A percentile compares a stretch with the other conserved stretches of the same genome.
Conservation (phyloP, 2,329 filamentous ascomycete species). For the Samsoniella hepiali region DNA sequence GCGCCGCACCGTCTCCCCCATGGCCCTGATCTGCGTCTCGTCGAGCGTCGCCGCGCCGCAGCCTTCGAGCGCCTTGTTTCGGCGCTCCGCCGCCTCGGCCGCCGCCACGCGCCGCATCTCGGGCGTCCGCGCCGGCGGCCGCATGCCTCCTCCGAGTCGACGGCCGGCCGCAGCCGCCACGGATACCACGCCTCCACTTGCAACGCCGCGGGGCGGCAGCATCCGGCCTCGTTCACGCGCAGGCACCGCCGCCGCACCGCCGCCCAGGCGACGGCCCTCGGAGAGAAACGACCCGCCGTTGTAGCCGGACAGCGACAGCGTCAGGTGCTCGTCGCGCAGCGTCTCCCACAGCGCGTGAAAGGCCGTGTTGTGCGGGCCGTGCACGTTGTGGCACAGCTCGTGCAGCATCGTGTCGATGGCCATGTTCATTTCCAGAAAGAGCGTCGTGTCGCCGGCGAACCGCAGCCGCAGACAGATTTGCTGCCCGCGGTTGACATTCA, state of each 20-base stretch:
- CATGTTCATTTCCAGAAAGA: conserved; percentile 77
- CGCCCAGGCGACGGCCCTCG: conserved; percentile 70
- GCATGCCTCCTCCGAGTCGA: conserved; percentile 9
- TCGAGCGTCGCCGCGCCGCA: conserved; percentile 71
- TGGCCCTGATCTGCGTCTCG: conserved; percentile 62
- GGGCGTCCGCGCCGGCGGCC: neutral
- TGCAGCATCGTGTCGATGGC: conserved; percentile 91
- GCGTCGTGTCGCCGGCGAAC: conserved; percentile 66
- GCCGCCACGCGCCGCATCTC: conserved; percentile 12
- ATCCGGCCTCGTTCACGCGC: conserved; percentile 58
- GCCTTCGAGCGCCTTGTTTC: conserved; percentile 64
- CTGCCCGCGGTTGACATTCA: conserved; percentile 74
- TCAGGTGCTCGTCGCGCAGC: conserved; percentile 79
- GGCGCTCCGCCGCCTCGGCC: conserved; percentile 48
- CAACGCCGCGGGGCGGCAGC: conserved; percentile 41
- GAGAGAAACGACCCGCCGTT: conserved; percentile 87
- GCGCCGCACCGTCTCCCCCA: conserved; percentile 59
- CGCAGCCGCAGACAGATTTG: conserved; percentile 81
- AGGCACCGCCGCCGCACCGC: conserved; percentile 53
- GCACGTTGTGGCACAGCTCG: conserved; percentile 84
- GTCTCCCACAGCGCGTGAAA: conserved; percentile 90
- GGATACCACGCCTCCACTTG: neutral
- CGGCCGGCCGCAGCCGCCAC: conserved; percentile 3
- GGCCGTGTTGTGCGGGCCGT: conserved; percentile 75
- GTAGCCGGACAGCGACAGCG: conserved; percentile 75